Evolutionary conservation across 768 basidiomycete genomes (phyloP).

Genomic region (Pisolithus albus): DNA sequence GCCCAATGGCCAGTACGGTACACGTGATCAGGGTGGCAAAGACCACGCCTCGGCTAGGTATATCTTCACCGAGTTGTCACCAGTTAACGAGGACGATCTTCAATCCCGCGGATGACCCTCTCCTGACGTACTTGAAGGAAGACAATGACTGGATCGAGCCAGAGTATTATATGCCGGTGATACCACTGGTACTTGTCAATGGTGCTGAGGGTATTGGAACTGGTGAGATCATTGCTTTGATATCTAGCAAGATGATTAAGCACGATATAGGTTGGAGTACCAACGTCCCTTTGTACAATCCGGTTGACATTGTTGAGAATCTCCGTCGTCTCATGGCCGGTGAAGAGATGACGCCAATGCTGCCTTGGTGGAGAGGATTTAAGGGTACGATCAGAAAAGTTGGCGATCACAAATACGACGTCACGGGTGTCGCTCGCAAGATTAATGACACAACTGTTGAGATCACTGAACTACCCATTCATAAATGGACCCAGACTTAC

Average conservation of each 20-base stretch:
- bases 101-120: slow-evolving; percentile 76
- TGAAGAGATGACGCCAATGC: slow-evolving; percentile 79
- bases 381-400: slow-evolving; percentile 77
- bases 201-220: slow-evolving; percentile 98
- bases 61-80: slow-evolving; percentile 77
- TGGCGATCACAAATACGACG: slow-evolving; percentile 81
- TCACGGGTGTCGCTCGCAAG: slow-evolving; percentile 67
- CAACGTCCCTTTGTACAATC: slow-evolving; percentile 86
- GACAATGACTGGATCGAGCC: slow-evolving; percentile 87
- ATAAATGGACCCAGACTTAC: slow-evolving; percentile 90
- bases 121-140: slow-evolving; percentile 81
- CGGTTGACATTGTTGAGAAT: slow-evolving; percentile 82
- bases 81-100: slow-evolving; percentile 72
- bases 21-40: slow-evolving; percentile 88
- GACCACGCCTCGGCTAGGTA: slow-evolving; percentile 97
- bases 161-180: slow-evolving; percentile 85
- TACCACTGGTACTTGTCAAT: slow-evolving; percentile 87
- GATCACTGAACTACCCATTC: slow-evolving; percentile 91
- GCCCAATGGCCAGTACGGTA: slow-evolving; percentile 94
- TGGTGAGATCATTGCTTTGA: slow-evolving; percentile 39
- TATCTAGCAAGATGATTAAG: slow-evolving; percentile 1
- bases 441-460: slow-evolving; percentile 85
- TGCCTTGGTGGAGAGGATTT: slow-evolving; percentile 97
- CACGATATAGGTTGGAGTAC: slow-evolving; percentile 82
- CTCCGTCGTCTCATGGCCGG: slow-evolving; percentile 79